A percentile compares a stretch with the other conserved stretches of the same genome.
These are phyloP conservation scores for Diaporthe sp. DNA, from an alignment of 2,329 filamentous ascomycete genomes.

Conservation along the genomic window DNA sequence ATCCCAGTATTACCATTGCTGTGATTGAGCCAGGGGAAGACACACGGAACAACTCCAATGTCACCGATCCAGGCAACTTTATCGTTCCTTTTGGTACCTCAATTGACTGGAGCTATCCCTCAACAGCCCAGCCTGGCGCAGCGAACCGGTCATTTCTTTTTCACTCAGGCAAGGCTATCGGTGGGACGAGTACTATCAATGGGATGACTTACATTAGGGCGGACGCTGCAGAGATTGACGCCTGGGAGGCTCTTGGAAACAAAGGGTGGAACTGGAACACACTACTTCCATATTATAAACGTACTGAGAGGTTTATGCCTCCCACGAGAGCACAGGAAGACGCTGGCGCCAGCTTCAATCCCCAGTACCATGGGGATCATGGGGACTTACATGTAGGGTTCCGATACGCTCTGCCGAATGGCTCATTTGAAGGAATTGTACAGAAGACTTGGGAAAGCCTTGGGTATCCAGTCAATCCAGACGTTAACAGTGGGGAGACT, in stretches of 20 bases:
- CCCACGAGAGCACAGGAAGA: conserved; percentile 47
- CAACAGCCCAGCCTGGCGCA: conserved; percentile 22
- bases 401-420: conserved; percentile 46
- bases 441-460: conserved; percentile 47
- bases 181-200: conserved; percentile 47
- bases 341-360: conserved; percentile 48
- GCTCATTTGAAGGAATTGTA: conserved; percentile 42
- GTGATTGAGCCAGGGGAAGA: conserved; percentile 48
- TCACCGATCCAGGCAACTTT: conserved; percentile 33
- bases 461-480: conserved; percentile 47
- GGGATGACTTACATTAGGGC: conserved; percentile 54
- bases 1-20: conserved; percentile 46
- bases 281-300: conserved; percentile 58
- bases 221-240: conserved; percentile 52
- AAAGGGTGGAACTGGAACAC: conserved; percentile 56
- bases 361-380: conserved; percentile 46
- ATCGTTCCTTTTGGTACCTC: conserved; percentile 22
- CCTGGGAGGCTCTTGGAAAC: conserved; percentile 56
- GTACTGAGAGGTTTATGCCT: conserved; percentile 49
- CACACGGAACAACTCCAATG: conserved; percentile 35
- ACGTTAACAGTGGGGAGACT: conserved; percentile 52
- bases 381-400: conserved; percentile 52
- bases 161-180: conserved; percentile 40
- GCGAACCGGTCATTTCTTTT: conserved; percentile 16
- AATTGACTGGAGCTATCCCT: conserved; percentile 36